Evolutionary conservation across 2,329 filamentous ascomycete species (phyloP).

Genomic region (Penicillium sp.): DNA sequence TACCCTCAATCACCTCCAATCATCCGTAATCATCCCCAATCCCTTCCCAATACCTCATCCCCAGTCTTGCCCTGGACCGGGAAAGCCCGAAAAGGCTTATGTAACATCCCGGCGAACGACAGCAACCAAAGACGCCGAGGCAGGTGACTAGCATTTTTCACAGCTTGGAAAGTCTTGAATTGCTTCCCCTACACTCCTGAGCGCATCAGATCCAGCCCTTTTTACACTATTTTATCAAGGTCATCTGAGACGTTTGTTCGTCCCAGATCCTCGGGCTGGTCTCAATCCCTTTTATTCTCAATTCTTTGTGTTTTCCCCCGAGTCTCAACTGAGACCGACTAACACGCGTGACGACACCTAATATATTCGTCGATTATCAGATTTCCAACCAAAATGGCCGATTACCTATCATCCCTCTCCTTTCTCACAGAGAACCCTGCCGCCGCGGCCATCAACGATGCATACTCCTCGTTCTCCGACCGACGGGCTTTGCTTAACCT

Average conservation of each 20-base stretch:
- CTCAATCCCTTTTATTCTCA: conserved; percentile 25
- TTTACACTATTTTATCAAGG: conserved; percentile 5
- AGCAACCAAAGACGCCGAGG: conserved; percentile 32
- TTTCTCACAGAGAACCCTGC: conserved; percentile 75
- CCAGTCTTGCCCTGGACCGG: neutral
- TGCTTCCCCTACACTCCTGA: conserved; percentile 25
- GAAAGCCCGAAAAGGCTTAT: conserved; percentile 10
- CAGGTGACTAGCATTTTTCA: conserved; percentile 40
- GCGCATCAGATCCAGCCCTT: conserved; percentile 27
- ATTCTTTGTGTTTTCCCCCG: conserved; percentile 24
- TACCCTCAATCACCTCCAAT: neutral
- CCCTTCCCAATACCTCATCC: too few relatives aligned
- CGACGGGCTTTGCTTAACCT: conserved; percentile 85
- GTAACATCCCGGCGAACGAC: conserved; percentile 26
- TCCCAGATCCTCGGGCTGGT: conserved; percentile 31
- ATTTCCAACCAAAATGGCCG: conserved; percentile 40
- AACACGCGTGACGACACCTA: conserved; percentile 28
- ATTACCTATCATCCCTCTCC: conserved; percentile 54
- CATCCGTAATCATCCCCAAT: too few relatives aligned
- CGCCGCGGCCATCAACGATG: conserved; percentile 68
- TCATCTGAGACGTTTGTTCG: conserved; percentile 25
- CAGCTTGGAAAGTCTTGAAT: conserved; percentile 27
- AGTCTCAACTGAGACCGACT: conserved; percentile 26
- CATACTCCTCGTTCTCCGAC: conserved; percentile 77
- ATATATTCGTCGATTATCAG: conserved; percentile 16